These are phyloP conservation scores for Ophiostoma quercus DNA, from an alignment of 2,329 filamentous ascomycete genomes.

Conservation along the genomic window DNA sequence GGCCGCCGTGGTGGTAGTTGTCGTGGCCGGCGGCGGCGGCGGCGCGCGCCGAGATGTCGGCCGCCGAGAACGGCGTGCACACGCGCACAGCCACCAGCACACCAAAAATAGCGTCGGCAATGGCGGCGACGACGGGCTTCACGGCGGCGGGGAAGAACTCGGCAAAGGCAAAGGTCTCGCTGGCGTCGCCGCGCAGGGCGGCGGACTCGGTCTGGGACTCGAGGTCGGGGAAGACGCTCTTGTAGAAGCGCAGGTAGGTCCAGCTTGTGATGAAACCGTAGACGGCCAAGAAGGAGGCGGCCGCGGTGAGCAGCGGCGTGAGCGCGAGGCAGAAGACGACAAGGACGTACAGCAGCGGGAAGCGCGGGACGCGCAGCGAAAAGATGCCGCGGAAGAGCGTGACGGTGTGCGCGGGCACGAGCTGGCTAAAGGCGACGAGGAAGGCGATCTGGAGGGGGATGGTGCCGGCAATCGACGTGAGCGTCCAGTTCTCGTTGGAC, in stretches of 20 bases:
- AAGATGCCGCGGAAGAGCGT: slow-evolving; percentile 84
- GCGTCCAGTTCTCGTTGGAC: slow-evolving; percentile 61
- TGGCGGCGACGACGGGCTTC: slow-evolving; percentile 68
- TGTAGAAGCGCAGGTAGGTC: slow-evolving; percentile 96
- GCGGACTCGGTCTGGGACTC: slow-evolving; percentile 51
- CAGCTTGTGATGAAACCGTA: slow-evolving; percentile 83
- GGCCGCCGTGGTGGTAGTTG: slow-evolving; percentile 49
- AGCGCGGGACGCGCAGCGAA: slow-evolving; percentile 75
- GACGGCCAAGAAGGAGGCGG: slow-evolving; percentile 71
- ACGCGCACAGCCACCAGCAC: slow-evolving; percentile 69
- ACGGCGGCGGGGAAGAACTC: slow-evolving; percentile 87
- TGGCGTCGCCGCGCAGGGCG: slow-evolving; percentile 78
- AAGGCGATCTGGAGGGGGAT: slow-evolving; percentile 88
- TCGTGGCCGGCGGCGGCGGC: slow-evolving; percentile 61
- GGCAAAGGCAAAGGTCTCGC: slow-evolving; percentile 91
- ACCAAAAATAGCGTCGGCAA: slow-evolving; percentile 71
- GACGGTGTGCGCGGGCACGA: slow-evolving; percentile 94
- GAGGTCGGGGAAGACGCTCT: slow-evolving; percentile 65
- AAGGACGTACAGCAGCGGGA: slow-evolving; percentile 68
- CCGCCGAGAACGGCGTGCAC: slow-evolving; percentile 78
- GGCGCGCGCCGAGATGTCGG: slow-evolving; percentile 57
- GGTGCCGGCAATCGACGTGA: slow-evolving; percentile 80
- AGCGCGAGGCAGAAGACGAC: slow-evolving; percentile 60
- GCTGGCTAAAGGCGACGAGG: slow-evolving; percentile 94
- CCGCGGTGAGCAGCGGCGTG: slow-evolving; percentile 58